These are phyloP conservation scores for Boletus insuetus DNA, from an alignment of 768 basidiomycete species.

Conservation along the genomic window DNA sequence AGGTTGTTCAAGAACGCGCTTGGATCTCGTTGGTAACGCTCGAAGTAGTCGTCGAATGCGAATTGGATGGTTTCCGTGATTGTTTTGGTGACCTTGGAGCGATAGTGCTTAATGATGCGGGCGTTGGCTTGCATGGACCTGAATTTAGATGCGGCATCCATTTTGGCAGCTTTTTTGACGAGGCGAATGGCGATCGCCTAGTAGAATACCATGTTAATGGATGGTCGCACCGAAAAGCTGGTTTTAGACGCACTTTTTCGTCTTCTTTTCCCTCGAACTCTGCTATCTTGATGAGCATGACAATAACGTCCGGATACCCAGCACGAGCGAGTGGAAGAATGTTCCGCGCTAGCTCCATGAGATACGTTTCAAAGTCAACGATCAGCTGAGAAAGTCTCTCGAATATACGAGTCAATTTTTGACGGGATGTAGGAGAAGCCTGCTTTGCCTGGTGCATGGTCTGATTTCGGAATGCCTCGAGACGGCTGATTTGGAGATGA, in stretches of 20 bases:
- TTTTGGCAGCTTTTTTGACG: constrained; percentile 89
- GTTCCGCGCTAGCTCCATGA: constrained; percentile 72
- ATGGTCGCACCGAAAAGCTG: neutral
- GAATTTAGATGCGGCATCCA: constrained; percentile 91
- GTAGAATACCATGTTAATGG: neutral
- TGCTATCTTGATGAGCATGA: constrained; percentile 88
- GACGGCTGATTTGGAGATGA: constrained; percentile 88
- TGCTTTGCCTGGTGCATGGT: constrained; percentile 93
- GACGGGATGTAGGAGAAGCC: constrained; percentile 61
- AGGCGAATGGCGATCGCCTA: constrained; percentile 93
- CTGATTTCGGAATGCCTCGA: constrained; percentile 92
- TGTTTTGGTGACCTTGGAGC: constrained; percentile 79
- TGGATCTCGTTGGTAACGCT: constrained; percentile 60
- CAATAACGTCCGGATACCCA: constrained; percentile 82
- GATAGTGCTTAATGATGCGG: constrained; percentile 92
- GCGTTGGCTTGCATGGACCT: constrained; percentile 92
- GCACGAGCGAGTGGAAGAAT: constrained; percentile 76
- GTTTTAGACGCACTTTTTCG: constrained; percentile 67
- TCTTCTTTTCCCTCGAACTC: constrained; percentile 93
- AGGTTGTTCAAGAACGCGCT: constrained; percentile 73
- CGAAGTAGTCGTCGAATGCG: constrained; percentile 67
- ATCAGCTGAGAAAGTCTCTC: constrained; percentile 81
- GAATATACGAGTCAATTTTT: constrained; percentile 76
- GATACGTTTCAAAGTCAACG: constrained; percentile 80
- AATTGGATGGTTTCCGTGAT: constrained; percentile 75